Evolutionary conservation across 192 early-diverging fungal species (phyloP).

Genomic region (Thamnidium elegans): DNA sequence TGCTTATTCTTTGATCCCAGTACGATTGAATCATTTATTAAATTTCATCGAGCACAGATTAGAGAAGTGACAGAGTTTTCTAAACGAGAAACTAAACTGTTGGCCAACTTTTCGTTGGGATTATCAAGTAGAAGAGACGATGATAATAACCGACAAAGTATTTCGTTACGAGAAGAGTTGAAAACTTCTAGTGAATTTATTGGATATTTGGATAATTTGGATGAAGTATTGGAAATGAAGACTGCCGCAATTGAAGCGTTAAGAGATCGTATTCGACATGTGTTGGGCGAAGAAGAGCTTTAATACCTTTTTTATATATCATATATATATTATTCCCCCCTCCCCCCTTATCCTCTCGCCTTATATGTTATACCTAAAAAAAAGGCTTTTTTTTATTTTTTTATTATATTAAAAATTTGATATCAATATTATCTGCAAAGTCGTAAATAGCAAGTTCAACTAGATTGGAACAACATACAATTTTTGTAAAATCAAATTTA

Average conservation of each 20-base stretch:
- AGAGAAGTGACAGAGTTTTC: slow-evolving; percentile 57
- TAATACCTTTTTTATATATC: background rate
- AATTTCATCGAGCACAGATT: slow-evolving; percentile 63
- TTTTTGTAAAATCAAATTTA: slow-evolving; percentile 77
- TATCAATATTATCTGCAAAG: slow-evolving; percentile 58
- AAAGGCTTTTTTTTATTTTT: too few relatives aligned
- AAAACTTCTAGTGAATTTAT: slow-evolving; percentile 32
- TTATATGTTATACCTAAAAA: background rate
- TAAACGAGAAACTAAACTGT: slow-evolving; percentile 64
- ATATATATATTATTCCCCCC: background rate
- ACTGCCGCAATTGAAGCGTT: slow-evolving; percentile 36
- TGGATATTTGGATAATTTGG: slow-evolving; percentile 38
- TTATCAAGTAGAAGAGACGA: slow-evolving; percentile 43
- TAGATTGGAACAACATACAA: slow-evolving; percentile 81
- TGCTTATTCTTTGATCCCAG: slow-evolving; percentile 31
- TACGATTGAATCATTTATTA: slow-evolving; percentile 60
- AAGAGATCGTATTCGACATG: slow-evolving; percentile 29
- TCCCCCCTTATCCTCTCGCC: background rate
- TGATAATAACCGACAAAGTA: slow-evolving; percentile 2
- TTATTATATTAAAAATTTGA: slow-evolving; percentile 20
- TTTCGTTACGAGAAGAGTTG: slow-evolving; percentile 23
- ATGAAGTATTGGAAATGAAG: slow-evolving; percentile 44
- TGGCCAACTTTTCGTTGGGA: slow-evolving; percentile 60
- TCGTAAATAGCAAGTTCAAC: slow-evolving; percentile 71
- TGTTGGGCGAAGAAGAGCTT: slow-evolving; percentile 21